Conservation (phyloP, 2,329 filamentous ascomycete species). For the Aspergillaceae sp. region DNA sequence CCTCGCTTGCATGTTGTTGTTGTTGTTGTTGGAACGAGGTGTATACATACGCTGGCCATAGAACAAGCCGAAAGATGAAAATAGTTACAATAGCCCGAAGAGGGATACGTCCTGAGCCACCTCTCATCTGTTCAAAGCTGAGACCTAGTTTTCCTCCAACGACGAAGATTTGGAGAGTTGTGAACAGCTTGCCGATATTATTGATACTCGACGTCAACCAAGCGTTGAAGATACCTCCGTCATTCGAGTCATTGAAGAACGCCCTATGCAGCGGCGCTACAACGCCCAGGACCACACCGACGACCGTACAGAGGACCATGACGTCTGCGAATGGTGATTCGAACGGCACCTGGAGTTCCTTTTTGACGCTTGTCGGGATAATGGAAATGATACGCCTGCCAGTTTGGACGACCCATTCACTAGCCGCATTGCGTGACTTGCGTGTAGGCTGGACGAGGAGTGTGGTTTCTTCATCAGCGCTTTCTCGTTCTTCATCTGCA, state of each 20-base stretch:
- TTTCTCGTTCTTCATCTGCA: conserved; percentile 11
- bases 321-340: conserved; percentile 51
- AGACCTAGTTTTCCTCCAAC: conserved; percentile 58
- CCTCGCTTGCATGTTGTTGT: not conserved
- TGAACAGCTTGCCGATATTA: conserved; percentile 57
- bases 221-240: conserved; percentile 57
- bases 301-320: conserved; percentile 51
- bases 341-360: conserved; percentile 30
- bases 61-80: conserved; percentile 48
- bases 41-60: conserved; percentile 47
- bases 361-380: conserved; percentile 25
- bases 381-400: conserved; percentile 22
- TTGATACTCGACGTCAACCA: conserved; percentile 56
- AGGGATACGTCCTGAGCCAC: conserved; percentile 29
- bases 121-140: conserved; percentile 42
- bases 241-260: conserved; percentile 51
- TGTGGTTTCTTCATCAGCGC: conserved; percentile 41
- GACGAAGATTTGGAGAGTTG: conserved; percentile 56
- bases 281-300: conserved; percentile 53
- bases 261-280: conserved; percentile 50
- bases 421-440: conserved; percentile 9
- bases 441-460: conserved; percentile 41
- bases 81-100: conserved; percentile 43
- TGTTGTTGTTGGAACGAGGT: too few relatives aligned
- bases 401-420: conserved; percentile 15